Evolutionary conservation across 805 yeast genomes (phyloP).

Genomic region (Wickerhamiella domercqiae): DNA sequence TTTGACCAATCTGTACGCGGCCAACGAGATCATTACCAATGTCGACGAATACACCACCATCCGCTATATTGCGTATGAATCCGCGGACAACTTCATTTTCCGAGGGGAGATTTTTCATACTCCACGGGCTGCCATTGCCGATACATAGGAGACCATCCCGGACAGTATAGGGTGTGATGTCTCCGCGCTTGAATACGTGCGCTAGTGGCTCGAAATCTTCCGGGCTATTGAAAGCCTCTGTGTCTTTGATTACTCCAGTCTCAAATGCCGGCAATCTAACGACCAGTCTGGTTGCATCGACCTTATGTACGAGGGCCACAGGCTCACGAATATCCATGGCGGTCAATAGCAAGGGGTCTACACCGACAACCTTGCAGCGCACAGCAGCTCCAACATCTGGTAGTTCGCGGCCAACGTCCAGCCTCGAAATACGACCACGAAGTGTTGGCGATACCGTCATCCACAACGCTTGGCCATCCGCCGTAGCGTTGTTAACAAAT

Average conservation of each 20-base stretch:
- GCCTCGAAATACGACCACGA: slow-evolving; percentile 48
- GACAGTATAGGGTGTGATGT: slow-evolving; percentile 35
- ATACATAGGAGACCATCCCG: slow-evolving; percentile 1
- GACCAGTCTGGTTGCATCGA: slow-evolving; percentile 43
- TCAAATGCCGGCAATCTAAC: slow-evolving; percentile 54
- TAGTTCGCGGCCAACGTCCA: slow-evolving; percentile 44
- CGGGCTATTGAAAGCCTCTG: slow-evolving; percentile 68
- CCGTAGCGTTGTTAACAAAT: slow-evolving; percentile 48
- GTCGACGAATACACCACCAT: slow-evolving; percentile 61
- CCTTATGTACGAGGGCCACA: slow-evolving; percentile 49
- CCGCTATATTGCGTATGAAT: slow-evolving; percentile 58
- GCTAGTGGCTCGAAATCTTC: slow-evolving; percentile 39
- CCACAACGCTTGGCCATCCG: slow-evolving; percentile 39
- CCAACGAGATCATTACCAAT: slow-evolving; percentile 60
- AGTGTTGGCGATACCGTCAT: slow-evolving; percentile 53
- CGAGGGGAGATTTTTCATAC: slow-evolving; percentile 14
- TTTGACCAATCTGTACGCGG: slow-evolving; percentile 62
- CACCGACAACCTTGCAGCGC: slow-evolving; percentile 36
- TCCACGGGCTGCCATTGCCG: slow-evolving; percentile 54
- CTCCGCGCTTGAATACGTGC: slow-evolving; percentile 27
- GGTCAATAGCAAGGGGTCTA: slow-evolving; percentile 27
- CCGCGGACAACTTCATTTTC: slow-evolving; percentile 64
- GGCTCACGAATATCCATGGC: slow-evolving; percentile 33
- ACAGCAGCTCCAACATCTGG: slow-evolving; percentile 64
- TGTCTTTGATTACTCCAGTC: slow-evolving; percentile 47